Conservation (phyloP, 1,139 yeast genomes). For the Sugiyamaella japonica region DNA sequence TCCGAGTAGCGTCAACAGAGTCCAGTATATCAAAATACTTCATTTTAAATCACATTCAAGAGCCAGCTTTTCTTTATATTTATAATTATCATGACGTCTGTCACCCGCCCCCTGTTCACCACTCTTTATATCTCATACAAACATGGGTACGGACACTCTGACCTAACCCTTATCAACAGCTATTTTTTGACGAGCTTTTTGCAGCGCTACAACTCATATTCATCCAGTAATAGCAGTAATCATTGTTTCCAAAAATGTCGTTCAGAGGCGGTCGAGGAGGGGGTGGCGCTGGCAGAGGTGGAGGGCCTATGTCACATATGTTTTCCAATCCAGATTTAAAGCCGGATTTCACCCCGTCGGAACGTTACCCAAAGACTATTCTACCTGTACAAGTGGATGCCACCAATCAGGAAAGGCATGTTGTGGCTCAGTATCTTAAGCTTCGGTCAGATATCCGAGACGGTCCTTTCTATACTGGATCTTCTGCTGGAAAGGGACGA, state of each 20-base stretch:
- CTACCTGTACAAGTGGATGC: conserved; percentile 69
- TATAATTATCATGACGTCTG: too few species aligned
- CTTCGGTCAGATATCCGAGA: conserved; percentile 60
- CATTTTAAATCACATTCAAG: too few species aligned
- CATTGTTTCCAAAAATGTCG: conserved; percentile 23
- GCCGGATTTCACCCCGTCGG: conserved; percentile 34
- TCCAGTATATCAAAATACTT: too few species aligned
- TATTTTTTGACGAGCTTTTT: too few species aligned
- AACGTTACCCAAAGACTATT: conserved; percentile 35
- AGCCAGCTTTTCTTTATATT: too few species aligned
- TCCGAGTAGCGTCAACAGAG: too few species aligned
- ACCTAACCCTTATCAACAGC: too few species aligned
- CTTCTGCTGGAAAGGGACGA: conserved; percentile 32
- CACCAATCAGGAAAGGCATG: conserved; percentile 54
- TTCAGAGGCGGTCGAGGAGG: conserved; percentile 30
- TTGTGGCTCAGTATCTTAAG: conserved; percentile 64
- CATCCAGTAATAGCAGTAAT: neutral
- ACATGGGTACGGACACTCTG: too few species aligned
- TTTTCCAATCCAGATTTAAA: conserved; percentile 29
- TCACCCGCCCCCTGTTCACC: too few species aligned
- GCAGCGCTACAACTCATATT: too few species aligned
- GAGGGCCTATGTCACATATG: conserved; percentile 24
- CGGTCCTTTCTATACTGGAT: conserved; percentile 78
- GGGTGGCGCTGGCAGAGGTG: conserved; percentile 24
- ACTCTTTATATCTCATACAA: too few species aligned